Evolutionary conservation across 2,329 filamentous ascomycete species (phyloP), one percentile per base, ranked within the genome.

Genomic region (Pestalotiopsis sp.): DNA sequence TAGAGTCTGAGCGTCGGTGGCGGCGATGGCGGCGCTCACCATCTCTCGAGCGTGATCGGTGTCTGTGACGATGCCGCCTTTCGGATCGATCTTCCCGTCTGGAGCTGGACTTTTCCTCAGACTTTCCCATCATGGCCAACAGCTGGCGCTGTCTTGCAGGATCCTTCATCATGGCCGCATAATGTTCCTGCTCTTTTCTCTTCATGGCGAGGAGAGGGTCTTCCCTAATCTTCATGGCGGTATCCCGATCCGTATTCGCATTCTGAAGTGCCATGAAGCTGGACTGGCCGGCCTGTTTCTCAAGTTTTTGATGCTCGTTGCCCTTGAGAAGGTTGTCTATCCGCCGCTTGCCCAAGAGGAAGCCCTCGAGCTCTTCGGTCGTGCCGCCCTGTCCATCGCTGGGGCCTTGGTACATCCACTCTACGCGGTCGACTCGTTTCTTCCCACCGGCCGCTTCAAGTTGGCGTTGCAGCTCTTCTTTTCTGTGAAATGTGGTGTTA

Each of bases 361-460:
- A 99, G 3, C 93, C 94, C 77, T 99, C 96, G 82, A 93, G 94
- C 81, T 98, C 96, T 79, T 98, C 95, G 4, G 88, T 89, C 52
- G 89, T 93, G 38, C 92, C 92, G n/a, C 85, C 84, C 76, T 93
- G 91, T 45, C 93, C 93, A 75, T 88, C 86, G 64, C 91, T 92
- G 7, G 96, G 94, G 1, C 95, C 95, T 74, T 92, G 90, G 81
- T 99, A 99, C 94, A 99, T 98, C 93, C 96, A 99, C 76, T 98
- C 96, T 31, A 99, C 95, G 45, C 94, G 90, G 75, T 95, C 91
- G 38, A 92, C 83, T 66, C 92, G 88, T 77, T 94, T 95, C 75
- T 88, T 90, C 68, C 95, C 94, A 49, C 96, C 96, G 0, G 94
- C 92, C 2, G 92, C 91, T 81, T 98, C 96, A 68, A 98, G 93